Percentiles rank a stretch among this genome's conserved stretches.
phyloP scores from a whole-genome alignment of 1,284 basidiomycete species.

The Rugosomyces carneus region DNA sequence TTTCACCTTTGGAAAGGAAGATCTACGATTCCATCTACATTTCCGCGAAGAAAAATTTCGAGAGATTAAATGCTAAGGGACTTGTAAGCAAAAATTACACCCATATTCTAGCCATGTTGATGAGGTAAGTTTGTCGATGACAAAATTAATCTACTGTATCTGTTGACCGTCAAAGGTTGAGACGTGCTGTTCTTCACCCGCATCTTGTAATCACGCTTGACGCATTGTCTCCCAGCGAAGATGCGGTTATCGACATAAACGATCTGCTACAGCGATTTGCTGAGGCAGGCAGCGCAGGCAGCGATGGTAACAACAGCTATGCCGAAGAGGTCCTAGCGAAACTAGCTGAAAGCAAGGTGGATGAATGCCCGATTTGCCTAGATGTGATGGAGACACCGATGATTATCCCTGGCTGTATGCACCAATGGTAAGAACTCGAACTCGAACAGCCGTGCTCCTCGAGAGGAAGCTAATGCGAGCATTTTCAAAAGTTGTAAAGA shows the following conservation, averaged over 20 bases:
- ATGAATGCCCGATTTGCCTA: conserved; percentile 81
- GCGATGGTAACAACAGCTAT: conserved; percentile 39
- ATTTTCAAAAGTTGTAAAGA: conserved; percentile 65
- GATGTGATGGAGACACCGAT: conserved; percentile 64
- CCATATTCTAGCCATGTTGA: conserved; percentile 86
- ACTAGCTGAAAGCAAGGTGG: conserved; percentile 41
- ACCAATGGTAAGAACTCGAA: conserved; percentile 61
- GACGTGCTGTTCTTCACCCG: conserved; percentile 84
- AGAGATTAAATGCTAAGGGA: conserved; percentile 71
- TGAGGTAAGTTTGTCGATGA: conserved; percentile 51
- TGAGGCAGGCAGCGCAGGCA: conserved; percentile 39
- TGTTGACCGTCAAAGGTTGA: conserved; percentile 45
- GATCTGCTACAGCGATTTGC: conserved; percentile 59
- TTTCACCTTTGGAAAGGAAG: conserved; percentile 71
- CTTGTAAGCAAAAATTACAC: conserved; percentile 82
- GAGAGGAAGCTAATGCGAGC: background rate
- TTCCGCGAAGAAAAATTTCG: conserved; percentile 66
- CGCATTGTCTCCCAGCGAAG: conserved; percentile 33
- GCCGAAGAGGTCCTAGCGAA: conserved; percentile 63
- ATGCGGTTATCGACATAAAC: conserved; percentile 50
- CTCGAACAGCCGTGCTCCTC: background rate
- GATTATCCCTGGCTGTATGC: conserved; percentile 75
- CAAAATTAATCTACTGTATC: conserved; percentile 8
- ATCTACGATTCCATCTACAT: conserved; percentile 77
- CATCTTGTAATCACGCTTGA: conserved; percentile 60